Conservation (phyloP, 768 basidiomycete genomes). For the Aureoboletus auriporus region DNA sequence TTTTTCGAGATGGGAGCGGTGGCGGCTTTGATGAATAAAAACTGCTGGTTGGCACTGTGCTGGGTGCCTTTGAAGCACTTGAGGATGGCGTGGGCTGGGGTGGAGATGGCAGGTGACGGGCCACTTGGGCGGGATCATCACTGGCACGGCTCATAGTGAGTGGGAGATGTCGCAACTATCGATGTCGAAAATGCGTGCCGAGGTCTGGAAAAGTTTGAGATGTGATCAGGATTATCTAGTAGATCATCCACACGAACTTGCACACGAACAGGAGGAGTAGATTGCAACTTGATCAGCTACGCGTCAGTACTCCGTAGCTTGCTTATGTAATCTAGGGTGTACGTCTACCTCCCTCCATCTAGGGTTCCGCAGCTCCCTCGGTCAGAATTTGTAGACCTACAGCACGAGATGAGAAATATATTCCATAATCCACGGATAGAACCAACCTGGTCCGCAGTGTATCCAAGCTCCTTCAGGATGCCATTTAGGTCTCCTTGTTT, state of each 20-base stretch:
- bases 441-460: constrained; percentile 78
- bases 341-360: background rate
- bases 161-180: background rate
- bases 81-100: constrained; percentile 40
- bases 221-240: constrained; percentile 17
- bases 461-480: constrained; percentile 83
- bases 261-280: background rate
- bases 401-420: constrained; percentile 2
- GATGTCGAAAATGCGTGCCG: no score
- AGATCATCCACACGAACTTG: constrained; percentile 3
- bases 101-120: constrained; percentile 30
- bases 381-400: constrained; percentile 42
- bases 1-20: constrained; percentile 32
- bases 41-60: constrained; percentile 23
- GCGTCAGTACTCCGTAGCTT: constrained; percentile 18
- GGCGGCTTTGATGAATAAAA: constrained; percentile 33
- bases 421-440: background rate
- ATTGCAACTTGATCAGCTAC: constrained; percentile 26
- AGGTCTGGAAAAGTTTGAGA: background rate
- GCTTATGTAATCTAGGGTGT: constrained; percentile 28
- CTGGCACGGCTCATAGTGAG: constrained; percentile 41
- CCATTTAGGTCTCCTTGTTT: constrained; percentile 84
- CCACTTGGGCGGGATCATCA: constrained; percentile 37
- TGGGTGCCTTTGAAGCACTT: constrained; percentile 30
- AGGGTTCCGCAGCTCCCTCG: background rate